These are phyloP conservation scores for Microdochium paspali DNA, from an alignment of 2,329 filamentous ascomycete species.

Conservation along the genomic window DNA sequence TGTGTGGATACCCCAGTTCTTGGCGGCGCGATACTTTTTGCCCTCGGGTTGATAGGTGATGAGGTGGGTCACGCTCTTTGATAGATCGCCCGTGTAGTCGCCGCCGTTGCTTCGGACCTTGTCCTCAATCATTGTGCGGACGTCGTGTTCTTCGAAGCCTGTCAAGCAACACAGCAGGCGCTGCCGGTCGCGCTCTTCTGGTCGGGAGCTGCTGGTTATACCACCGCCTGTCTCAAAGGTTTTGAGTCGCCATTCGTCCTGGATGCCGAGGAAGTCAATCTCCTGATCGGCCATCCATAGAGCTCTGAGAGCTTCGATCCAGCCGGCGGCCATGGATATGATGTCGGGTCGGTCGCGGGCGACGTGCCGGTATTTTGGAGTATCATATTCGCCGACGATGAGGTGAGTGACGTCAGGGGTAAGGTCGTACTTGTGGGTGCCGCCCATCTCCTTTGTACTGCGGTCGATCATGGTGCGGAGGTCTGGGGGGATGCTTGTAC, in stretches of 20 bases:
- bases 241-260: slow-evolving; percentile 54
- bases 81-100: slow-evolving; percentile 81
- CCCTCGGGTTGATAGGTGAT: slow-evolving; percentile 72
- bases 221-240: slow-evolving; percentile 48
- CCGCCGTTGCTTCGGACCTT: slow-evolving; percentile 63
- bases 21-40: slow-evolving; percentile 85
- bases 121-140: slow-evolving; percentile 62
- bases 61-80: slow-evolving; percentile 77
- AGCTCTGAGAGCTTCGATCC: slow-evolving; percentile 71
- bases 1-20: slow-evolving; percentile 68
- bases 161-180: slow-evolving; percentile 44
- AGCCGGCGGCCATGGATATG: slow-evolving; percentile 69
- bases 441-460: slow-evolving; percentile 73
- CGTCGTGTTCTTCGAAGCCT: slow-evolving; percentile 45
- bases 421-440: slow-evolving; percentile 78
- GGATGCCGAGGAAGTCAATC: slow-evolving; percentile 62
- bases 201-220: slow-evolving; percentile 18
- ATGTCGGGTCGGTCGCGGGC: slow-evolving; percentile 83
- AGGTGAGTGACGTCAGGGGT: slow-evolving; percentile 96
- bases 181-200: slow-evolving; percentile 21
- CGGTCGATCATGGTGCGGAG: slow-evolving; percentile 44
- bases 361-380: slow-evolving; percentile 91
- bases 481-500: slow-evolving; percentile 74
- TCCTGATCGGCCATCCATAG: slow-evolving; percentile 74
- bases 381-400: slow-evolving; percentile 80